Percentiles rank a stretch among this genome's conserved stretches.
Evolutionary conservation across 345 rosid genomes (phyloP).

Genomic region (Populus pruinosa): DNA sequence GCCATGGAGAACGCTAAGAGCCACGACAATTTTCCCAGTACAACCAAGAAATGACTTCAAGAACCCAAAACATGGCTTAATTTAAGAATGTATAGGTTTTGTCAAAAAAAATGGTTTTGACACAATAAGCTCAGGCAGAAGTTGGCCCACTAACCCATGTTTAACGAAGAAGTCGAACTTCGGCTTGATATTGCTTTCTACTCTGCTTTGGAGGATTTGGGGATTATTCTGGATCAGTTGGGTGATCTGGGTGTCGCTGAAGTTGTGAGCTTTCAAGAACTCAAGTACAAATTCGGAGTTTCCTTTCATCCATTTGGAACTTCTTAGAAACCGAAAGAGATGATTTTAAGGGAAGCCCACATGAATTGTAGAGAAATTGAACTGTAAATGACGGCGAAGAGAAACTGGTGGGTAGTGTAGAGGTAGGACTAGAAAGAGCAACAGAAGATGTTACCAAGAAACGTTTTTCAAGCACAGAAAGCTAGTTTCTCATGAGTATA

Average conservation of each 20-base stretch:
- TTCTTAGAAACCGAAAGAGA: slow-evolving; percentile 18
- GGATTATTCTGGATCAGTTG: slow-evolving; percentile 16
- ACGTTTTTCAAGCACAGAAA: neutral
- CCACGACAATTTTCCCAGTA: slow-evolving; percentile 1
- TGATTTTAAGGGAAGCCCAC: slow-evolving; percentile 22
- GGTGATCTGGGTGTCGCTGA: slow-evolving; percentile 13
- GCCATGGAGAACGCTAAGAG: slow-evolving; percentile 18
- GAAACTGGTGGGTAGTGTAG: neutral
- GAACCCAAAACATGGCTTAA: slow-evolving; percentile 18
- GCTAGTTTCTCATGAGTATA: neutral
- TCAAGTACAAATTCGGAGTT: slow-evolving; percentile 4
- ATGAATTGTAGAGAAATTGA: slow-evolving; percentile 18
- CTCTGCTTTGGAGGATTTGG: neutral
- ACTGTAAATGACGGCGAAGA: slow-evolving; percentile 9
- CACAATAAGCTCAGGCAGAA: slow-evolving; percentile 13
- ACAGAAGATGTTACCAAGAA: neutral
- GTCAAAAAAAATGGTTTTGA: slow-evolving; percentile 8
- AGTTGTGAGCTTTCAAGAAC: slow-evolving; percentile 14
- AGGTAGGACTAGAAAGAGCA: neutral
- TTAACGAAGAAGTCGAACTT: slow-evolving; percentile 19
- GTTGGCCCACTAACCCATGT: slow-evolving; percentile 17
- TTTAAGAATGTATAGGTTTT: slow-evolving; percentile 10
- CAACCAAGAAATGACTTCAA: slow-evolving; percentile 7
- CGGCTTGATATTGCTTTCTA: slow-evolving; percentile 14
- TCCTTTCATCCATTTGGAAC: slow-evolving; percentile 5